Base-by-base conservation (phyloP, 345 rosid species). In the Lumnitzera littorea region DNA sequence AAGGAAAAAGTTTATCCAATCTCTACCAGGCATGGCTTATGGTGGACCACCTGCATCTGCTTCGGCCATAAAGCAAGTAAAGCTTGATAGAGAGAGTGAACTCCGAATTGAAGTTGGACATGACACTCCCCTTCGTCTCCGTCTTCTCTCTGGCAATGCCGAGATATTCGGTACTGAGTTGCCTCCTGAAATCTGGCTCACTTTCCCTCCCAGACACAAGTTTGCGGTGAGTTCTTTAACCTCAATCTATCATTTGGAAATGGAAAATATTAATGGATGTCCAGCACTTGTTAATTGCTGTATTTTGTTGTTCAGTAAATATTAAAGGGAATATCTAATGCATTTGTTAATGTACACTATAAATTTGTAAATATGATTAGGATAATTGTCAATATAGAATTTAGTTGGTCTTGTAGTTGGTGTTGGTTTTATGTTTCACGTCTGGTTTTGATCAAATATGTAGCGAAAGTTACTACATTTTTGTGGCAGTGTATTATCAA, bases 121-220 rank as follows among this genome's bases (percentile, higher is more conserved):
- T 62, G 89, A 90, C n/a, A 68, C 78, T 46, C 84, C 90, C 24
- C 87, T 90, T 36, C 89, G 78, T 50, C 84, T 90, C 58, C 80
- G 97, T 50, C 70, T 90, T 24, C 81, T 94, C 46, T 79, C 78
- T 62, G 97, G 97, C 56, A 84, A 80, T 0, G 97, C 96, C 29
- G 97, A 90, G 82, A 94, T 94, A 51, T 94, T 77, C 51, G 96
- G 97, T 67, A 76, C 96, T 56, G 95, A 94, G 74, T 63, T 94
- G 41, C 95, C 99, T 20, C 95, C 89, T 13, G 88, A 84, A 66
- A 84, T 81, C 63, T 84, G 95, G 96, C 81, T 89, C 62, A 72
- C 90, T 16, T 90, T 87, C 74, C 89, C 97, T 64, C 97, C 97
- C 52, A 90, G 87, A 50, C 71, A 78, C 63, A 90, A 90, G 60